A percentile compares a stretch with the other conserved stretches of the same genome.
phyloP scores from a whole-genome alignment of 192 early-diverging fungal species.

The Borealophlyctis nickersoniae region DNA sequence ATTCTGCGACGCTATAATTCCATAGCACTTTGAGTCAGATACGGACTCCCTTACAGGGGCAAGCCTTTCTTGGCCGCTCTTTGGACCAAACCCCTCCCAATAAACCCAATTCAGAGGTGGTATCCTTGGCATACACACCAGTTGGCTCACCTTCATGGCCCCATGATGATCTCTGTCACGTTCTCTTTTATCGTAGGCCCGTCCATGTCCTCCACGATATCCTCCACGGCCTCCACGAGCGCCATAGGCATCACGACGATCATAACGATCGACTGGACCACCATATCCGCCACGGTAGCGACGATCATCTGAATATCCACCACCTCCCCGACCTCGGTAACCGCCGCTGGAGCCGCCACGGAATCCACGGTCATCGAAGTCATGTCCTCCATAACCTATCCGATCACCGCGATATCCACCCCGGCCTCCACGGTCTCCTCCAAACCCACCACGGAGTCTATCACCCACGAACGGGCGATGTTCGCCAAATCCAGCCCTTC shows the following conservation, averaged over 20 bases:
- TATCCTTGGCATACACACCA: not conserved
- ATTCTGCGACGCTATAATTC: conserved; percentile 4
- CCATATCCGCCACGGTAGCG: not conserved
- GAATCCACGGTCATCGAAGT: not conserved
- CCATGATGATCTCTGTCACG: conserved; percentile 12
- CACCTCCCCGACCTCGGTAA: conserved; percentile 13
- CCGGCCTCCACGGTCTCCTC: conserved; percentile 13
- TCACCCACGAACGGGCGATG: not conserved
- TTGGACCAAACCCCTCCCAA: not conserved
- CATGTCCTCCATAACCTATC: conserved; percentile 1
- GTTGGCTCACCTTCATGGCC: not conserved
- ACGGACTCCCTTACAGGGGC: not conserved
- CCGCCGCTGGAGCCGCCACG: conserved; percentile 10
- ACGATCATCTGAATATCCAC: not conserved
- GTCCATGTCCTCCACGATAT: conserved; percentile 10
- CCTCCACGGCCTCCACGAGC: conserved; percentile 9
- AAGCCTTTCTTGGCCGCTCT: conserved; percentile 14
- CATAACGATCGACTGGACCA: conserved; percentile 1
- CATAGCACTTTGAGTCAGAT: not conserved
- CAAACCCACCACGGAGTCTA: not conserved
- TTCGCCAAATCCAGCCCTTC: not conserved
- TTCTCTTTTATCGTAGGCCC: conserved; percentile 5
- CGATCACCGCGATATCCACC: conserved; percentile 2
- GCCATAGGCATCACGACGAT: conserved; percentile 2
- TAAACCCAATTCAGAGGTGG: not conserved